Base-by-base conservation (phyloP, 495 filamentous ascomycete genomes). In the Pyrenula aspistea region DNA sequence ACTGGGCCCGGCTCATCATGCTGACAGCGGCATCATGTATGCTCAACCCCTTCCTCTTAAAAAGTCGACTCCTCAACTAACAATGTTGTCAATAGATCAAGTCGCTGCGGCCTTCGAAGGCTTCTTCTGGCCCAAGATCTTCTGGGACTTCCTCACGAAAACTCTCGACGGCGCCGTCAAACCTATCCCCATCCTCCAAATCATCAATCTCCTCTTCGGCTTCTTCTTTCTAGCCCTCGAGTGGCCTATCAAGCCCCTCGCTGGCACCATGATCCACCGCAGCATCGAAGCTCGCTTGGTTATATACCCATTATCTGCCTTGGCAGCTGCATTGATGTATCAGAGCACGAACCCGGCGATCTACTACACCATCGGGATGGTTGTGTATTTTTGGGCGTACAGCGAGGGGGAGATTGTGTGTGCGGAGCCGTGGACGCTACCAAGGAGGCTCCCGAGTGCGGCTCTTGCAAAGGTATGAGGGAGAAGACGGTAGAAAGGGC, bases 101-200 rank as follows among this genome's bases (percentile, higher is more conserved):
- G 64, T 95, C 56, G 86, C 81, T 60, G 89, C 90, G 58, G 83
- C 85, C 0, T 69, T 99, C 54, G 78, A 90, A 73, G 86, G 83
- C 63, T 95, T 89, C 81, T 94, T 97, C 80, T 99, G 91, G 91
- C 94, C 94, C 55, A 99, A 99, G 74, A 83, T 97, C 61, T 94
- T 99, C 74, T 99, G 88, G 87, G 94, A 99, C 73, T 94, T 95
- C 69, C 73, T 88, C 62, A 95, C 94, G 57, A 91, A 91, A 62
- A 91, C 88, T 66, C 83, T 99, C 60, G 87, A 97, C 65, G 78
- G 73, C 50, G 86, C 86, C 55, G 90, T 97, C 55, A 87, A 84
- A 57, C 93, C 92, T 2, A 65, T 92, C 25, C 94, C 94, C n/a
- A 73, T 89, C 55, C 81, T 99, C 2, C 94, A 99, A 69, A 89